Conservation (phyloP, 2,329 filamentous ascomycete genomes). For the Neurospora crassa region DNA sequence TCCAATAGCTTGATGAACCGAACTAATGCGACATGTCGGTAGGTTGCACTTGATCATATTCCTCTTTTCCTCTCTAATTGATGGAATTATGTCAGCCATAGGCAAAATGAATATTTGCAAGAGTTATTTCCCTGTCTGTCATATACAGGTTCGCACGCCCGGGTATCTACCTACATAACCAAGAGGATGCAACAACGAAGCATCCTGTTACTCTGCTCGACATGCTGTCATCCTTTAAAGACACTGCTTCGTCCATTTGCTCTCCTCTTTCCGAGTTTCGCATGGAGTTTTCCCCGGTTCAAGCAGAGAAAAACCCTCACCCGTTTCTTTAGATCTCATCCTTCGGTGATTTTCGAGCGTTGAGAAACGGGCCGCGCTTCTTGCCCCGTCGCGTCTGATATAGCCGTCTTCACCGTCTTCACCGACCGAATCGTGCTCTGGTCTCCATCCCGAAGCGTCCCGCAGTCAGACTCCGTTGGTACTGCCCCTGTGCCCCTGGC, state of each 20-base stretch:
- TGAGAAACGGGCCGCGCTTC: background rate
- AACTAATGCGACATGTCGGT: background rate
- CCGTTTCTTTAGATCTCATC: background rate
- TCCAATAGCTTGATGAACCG: background rate
- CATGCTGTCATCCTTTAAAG: background rate
- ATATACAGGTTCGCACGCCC: background rate
- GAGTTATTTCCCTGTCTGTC: background rate
- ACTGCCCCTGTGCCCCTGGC: constrained; percentile 6
- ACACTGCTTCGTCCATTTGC: background rate
- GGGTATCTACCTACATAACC: background rate
- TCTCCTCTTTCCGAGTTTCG: background rate
- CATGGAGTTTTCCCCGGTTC: background rate
- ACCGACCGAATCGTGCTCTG: background rate
- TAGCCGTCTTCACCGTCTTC: background rate
- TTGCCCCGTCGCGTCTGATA: background rate
- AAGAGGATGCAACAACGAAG: background rate
- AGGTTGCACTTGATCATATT: background rate
- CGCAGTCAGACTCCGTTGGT: background rate
- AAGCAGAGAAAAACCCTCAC: no score
- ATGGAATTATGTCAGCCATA: background rate
- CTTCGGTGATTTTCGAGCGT: background rate
- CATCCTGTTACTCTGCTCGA: background rate
- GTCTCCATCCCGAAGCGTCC: background rate
- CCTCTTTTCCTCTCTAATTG: background rate
- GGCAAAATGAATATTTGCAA: background rate